Conservation (phyloP, 2,329 filamentous ascomycete genomes). For the Xylaria sp. region DNA sequence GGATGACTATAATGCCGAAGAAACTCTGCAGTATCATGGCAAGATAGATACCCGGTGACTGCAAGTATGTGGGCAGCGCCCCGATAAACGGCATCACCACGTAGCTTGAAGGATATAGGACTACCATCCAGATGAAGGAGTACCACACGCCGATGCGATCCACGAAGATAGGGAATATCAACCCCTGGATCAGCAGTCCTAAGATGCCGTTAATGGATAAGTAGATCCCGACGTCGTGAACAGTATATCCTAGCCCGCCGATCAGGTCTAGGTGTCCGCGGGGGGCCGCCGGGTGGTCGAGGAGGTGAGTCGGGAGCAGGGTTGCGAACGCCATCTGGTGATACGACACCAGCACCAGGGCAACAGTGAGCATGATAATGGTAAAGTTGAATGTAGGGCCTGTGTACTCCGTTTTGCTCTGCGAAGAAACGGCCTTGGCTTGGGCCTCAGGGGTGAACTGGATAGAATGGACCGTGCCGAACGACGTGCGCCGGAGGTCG, state of each 20-base stretch:
- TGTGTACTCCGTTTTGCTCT: constrained; percentile 26
- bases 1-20: constrained; percentile 71
- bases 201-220: constrained; percentile 73
- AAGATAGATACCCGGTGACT: constrained; percentile 69
- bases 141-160: constrained; percentile 70
- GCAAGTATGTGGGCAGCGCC: constrained; percentile 56
- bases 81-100: constrained; percentile 72
- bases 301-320: constrained; percentile 50
- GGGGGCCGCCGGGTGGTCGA: constrained; percentile 43
- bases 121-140: constrained; percentile 67
- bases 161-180: constrained; percentile 71
- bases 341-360: constrained; percentile 49
- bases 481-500: constrained; percentile 46
- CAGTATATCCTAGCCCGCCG: constrained; percentile 69
- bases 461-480: constrained; percentile 51
- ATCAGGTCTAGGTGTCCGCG: constrained; percentile 48
- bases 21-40: constrained; percentile 69
- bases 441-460: constrained; percentile 37
- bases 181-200: constrained; percentile 73
- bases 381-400: constrained; percentile 47
- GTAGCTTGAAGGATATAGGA: constrained; percentile 71
- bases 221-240: constrained; percentile 70
- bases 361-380: constrained; percentile 49
- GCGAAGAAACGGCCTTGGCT: constrained; percentile 4
- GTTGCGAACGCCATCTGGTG: constrained; percentile 54